These are phyloP conservation scores for Eutreptiella sp. DNA, from an alignment of 208 protist species.

Conservation along the genomic window DNA sequence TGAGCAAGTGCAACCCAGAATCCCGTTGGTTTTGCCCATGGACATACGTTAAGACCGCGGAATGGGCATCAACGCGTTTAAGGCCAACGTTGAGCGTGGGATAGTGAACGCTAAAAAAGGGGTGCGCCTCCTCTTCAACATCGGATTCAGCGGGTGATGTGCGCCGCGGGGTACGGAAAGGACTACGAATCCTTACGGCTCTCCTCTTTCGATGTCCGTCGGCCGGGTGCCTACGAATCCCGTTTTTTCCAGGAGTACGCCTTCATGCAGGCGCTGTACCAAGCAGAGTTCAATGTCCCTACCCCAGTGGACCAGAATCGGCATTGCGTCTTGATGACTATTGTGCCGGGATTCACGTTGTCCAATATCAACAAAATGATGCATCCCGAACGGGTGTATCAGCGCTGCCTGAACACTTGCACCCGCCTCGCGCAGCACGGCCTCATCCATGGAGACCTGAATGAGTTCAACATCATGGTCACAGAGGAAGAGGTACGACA, in stretches of 20 bases:
- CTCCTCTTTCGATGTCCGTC: too few relatives aligned
- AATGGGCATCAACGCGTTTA: too few relatives aligned
- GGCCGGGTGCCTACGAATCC: too few relatives aligned
- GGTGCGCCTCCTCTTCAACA: too few relatives aligned
- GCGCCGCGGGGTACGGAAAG: too few relatives aligned
- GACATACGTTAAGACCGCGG: too few relatives aligned
- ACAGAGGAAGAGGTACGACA: conserved; percentile 73
- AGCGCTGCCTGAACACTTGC: conserved; percentile 80
- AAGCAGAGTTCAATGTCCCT: conserved; percentile 92
- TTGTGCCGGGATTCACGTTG: conserved; percentile 81
- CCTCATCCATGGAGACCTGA: conserved; percentile 98
- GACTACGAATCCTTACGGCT: too few relatives aligned
- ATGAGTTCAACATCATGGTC: conserved; percentile 98
- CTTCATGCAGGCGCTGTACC: conserved; percentile 95
- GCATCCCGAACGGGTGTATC: conserved; percentile 78
- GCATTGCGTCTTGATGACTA: conserved; percentile 95
- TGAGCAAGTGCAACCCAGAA: too few relatives aligned
- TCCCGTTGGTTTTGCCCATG: too few relatives aligned
- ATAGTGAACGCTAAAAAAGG: too few relatives aligned
- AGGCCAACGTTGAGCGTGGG: too few relatives aligned
- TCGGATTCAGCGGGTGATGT: too few relatives aligned
- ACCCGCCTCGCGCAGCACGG: conserved; percentile 83
- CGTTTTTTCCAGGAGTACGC: conserved; percentile 89
- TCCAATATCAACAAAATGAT: conserved; percentile 78
- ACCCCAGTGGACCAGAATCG: conserved; percentile 94